A percentile compares a stretch with the other conserved stretches of the same genome.
These are phyloP conservation scores for Jamesozyma jinghongensis DNA, from an alignment of 805 yeast species.

Conservation along the genomic window DNA sequence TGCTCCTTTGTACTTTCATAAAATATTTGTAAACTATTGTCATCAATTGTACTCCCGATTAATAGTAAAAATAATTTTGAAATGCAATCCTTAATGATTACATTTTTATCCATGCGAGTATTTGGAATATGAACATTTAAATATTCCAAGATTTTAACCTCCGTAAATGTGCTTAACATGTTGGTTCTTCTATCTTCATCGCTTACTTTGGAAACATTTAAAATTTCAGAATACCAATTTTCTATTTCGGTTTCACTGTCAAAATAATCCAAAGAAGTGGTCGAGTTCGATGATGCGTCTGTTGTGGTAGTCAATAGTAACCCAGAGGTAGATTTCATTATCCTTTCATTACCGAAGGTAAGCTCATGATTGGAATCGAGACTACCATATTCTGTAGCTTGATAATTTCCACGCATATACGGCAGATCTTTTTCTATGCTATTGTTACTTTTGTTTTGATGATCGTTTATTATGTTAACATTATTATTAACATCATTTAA, in stretches of 20 bases:
- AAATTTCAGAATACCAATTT: slow-evolving; percentile 28
- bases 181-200: slow-evolving; percentile 22
- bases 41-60: slow-evolving; percentile 54
- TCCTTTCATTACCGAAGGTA: not conserved
- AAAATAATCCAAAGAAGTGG: slow-evolving; percentile 2
- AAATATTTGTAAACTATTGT: slow-evolving; percentile 41
- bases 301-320: not conserved
- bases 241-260: slow-evolving; percentile 22
- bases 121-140: slow-evolving; percentile 6
- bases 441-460: not conserved
- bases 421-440: not conserved
- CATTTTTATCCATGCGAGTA: slow-evolving; percentile 13
- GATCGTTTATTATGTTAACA: not conserved
- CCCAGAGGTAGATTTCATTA: not conserved
- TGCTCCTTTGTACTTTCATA: slow-evolving; percentile 26
- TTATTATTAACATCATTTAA: slow-evolving; percentile 19
- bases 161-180: slow-evolving; percentile 18
- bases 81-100: slow-evolving; percentile 28
- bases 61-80: slow-evolving; percentile 69
- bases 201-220: slow-evolving; percentile 25
- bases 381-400: not conserved
- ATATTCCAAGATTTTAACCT: slow-evolving; percentile 18
- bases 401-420: not conserved
- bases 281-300: not conserved
- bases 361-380: not conserved